Base-by-base conservation (phyloP, 768 basidiomycete genomes). In the Mycena capillaripes region DNA sequence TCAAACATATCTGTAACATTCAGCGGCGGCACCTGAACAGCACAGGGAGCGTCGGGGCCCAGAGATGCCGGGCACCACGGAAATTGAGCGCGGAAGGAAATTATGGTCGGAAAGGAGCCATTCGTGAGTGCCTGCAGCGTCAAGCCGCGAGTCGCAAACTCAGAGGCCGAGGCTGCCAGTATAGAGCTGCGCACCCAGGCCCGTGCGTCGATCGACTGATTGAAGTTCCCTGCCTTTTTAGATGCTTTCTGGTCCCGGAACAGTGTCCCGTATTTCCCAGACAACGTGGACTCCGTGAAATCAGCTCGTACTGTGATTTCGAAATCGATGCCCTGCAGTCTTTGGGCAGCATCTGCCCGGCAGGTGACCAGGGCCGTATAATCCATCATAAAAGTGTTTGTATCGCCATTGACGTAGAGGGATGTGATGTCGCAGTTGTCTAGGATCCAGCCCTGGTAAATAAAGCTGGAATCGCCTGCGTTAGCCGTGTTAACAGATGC, bases 361-460 rank as follows among this genome's bases (percentile, higher is more conserved):
- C 79, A 79, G 1, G 70, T 55, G 3, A 78, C 58, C 0, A 80
- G 30, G 12, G 74, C 76, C 0, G 76, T 76, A 44, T 60, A 72
- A n/a, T 78, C 78, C 16, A 79, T 69, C 8, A 66, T 69, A 21
- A 58, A 60, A 0, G 69, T 70, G 17, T 46, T 3, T 0, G 70
- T 70, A 16, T 69, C 30, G 25, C 40, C 79, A 55, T 75, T 71
- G 30, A 81, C 36, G 38, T 72, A 78, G 19, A 81, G 32, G 10
- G 69, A 73, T 0, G 75, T 55, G 10, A 81, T 68, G 52, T 82
- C 80, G 69, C 81, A 82, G 29, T 74, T 70, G 12, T 76, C 76
- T 1, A 81, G 77, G 9, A 73, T 69, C 25, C 56, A 55, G 19
- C 80, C 80, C 2, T 64, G 66, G 36, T 82, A 82, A 4, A 73